Conservation (phyloP, 768 basidiomycete genomes). For the Hortiboletus flavorubellus region DNA sequence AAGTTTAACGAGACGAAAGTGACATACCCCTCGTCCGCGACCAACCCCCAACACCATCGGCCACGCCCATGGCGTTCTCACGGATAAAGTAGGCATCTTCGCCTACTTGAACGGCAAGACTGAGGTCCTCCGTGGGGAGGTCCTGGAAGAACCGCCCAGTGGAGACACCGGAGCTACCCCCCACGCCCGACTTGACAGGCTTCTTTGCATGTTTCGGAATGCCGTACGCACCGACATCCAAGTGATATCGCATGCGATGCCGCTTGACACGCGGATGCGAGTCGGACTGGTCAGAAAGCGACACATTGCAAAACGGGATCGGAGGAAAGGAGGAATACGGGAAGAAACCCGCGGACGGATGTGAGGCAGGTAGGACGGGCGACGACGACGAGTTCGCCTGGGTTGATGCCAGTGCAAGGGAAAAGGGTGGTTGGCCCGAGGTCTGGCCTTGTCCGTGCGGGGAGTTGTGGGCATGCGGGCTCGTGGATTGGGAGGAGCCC, state of each 20-base stretch:
- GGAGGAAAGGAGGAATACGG: slow-evolving; percentile 34
- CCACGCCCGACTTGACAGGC: slow-evolving; percentile 30
- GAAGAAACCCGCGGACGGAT: slow-evolving; percentile 35
- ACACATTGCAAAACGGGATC: slow-evolving; percentile 27
- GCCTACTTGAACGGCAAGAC: slow-evolving; percentile 74
- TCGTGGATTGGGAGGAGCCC: slow-evolving; percentile 34
- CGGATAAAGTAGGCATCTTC: slow-evolving; percentile 89
- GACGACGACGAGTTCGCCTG: slow-evolving; percentile 34
- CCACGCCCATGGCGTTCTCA: slow-evolving; percentile 87
- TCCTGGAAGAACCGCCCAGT: slow-evolving; percentile 30
- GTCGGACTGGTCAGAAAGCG: slow-evolving; percentile 24
- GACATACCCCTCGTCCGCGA: slow-evolving; percentile 40
- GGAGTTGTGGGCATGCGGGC: slow-evolving; percentile 30
- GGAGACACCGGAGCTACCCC: slow-evolving; percentile 10
- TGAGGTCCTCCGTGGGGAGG: slow-evolving; percentile 32
- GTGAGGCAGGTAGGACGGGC: slow-evolving; percentile 27
- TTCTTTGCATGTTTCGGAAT: slow-evolving; percentile 58
- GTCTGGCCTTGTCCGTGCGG: slow-evolving; percentile 36
- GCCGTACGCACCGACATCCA: slow-evolving; percentile 82
- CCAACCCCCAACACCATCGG: slow-evolving; percentile 97
- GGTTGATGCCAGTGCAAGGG: slow-evolving; percentile 45
- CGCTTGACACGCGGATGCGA: slow-evolving; percentile 32
- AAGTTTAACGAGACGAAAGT: slow-evolving; percentile 2
- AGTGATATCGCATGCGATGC: slow-evolving; percentile 40
- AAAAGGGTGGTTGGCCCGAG: slow-evolving; percentile 33